phyloP scores from a whole-genome alignment of 202 grass and related monocot species.

The Thinopyrum obtusiflorum region DNA sequence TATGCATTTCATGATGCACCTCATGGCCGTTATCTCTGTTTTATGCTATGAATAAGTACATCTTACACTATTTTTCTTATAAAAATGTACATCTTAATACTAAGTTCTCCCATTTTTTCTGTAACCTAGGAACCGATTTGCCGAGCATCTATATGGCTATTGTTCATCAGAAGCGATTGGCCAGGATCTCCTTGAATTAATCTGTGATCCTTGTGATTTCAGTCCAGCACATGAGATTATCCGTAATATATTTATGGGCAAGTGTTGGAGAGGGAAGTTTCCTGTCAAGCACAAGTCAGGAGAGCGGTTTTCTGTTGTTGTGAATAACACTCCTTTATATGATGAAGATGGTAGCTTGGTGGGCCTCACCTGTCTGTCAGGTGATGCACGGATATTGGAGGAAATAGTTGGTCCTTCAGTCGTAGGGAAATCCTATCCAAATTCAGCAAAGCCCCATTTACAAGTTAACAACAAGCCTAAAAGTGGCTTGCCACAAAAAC shows the following conservation, averaged over 20 bases:
- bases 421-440: constrained; percentile 34
- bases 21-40: background rate
- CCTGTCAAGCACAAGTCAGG: constrained; percentile 71
- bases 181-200: constrained; percentile 58
- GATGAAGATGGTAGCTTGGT: constrained; percentile 77
- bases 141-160: constrained; percentile 84
- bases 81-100: background rate
- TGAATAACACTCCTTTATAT: constrained; percentile 84
- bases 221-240: constrained; percentile 59
- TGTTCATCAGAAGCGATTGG: constrained; percentile 74
- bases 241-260: constrained; percentile 49
- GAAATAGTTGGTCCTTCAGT: constrained; percentile 51
- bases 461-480: constrained; percentile 34
- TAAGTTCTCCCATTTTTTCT: constrained; percentile 1
- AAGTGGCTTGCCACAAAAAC: constrained; percentile 44
- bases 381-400: constrained; percentile 60
- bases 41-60: background rate
- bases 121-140: constrained; percentile 73
- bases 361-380: constrained; percentile 79
- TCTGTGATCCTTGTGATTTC: constrained; percentile 55
- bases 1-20: background rate
- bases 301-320: constrained; percentile 66
- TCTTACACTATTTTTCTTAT: background rate
- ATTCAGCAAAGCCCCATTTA: constrained; percentile 16
- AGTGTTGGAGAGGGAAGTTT: constrained; percentile 90